Base-by-base conservation (phyloP, 2,329 filamentous ascomycete genomes). In the Septoria linicola region DNA sequence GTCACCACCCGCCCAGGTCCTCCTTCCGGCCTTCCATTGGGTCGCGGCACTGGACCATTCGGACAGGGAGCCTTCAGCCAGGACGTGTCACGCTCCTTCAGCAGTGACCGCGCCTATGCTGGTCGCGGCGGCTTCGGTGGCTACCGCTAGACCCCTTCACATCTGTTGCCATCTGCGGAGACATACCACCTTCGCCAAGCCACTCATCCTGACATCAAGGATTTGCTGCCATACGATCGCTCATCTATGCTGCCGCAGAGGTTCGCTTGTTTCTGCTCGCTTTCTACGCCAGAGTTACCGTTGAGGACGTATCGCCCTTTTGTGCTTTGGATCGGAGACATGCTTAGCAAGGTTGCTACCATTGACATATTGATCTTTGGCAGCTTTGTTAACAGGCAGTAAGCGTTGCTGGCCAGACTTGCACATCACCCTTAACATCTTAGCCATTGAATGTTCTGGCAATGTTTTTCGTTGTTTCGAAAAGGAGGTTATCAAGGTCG, bases 1-100 rank as follows among this genome's bases (percentile, higher is more conserved):
- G 83, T 90, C 61, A 82, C 88, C 45, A 96, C 90, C 62, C 89
- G 91, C 49, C 91, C 92, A 55, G 92, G 91, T 35, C 89, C 91
- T 59, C 88, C 88, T 23, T 81, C 84, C 60, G 87, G 88, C 39
- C 65, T 76, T 58, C 64, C 60, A 27, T 45, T 59, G 31, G 58
- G 61, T 44, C 59, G 53, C 39, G 44, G 50, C 40, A 59, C 53
- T 43, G 51, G 51, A 55, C 46, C 54, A 23, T 53, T 51, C 49
- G 53, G 53, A 32, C 43, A 47, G 16, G 54, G 60, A 39, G 58
- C 57, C 55, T 63, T 59, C 52, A 54, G 46, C 32, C 31, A 44
- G 8, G 59, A 62, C 27, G 37, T 59, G 37, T 34, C 48, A 30
- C 59, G 60, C 30, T 25, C 44, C 11, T 60, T 55, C 47, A 32